Percentiles rank a stretch among this genome's conserved stretches.
Evolutionary conservation across 345 rosid genomes (phyloP).

Genomic region (Acer yangbiense): DNA sequence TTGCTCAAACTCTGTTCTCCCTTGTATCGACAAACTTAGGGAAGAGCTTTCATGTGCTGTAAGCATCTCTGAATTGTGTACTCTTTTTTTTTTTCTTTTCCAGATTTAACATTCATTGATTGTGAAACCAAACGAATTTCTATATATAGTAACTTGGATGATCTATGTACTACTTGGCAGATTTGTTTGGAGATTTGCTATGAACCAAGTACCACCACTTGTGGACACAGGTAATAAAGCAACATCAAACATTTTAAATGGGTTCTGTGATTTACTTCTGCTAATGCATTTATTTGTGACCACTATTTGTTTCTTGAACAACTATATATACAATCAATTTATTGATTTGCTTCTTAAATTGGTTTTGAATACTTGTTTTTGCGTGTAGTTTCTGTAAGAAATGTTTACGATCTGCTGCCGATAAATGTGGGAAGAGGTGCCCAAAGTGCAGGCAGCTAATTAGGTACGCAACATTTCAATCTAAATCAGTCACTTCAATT

Average conservation of each 20-base stretch:
- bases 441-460: conserved; percentile 92
- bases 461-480: conserved; percentile 43
- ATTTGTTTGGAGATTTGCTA: conserved; percentile 92
- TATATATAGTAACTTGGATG: not conserved
- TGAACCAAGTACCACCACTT: conserved; percentile 93
- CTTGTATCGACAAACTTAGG: conserved; percentile 79
- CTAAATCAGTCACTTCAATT: not conserved
- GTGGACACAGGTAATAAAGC: conserved; percentile 79
- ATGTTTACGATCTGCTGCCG: conserved; percentile 79
- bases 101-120: conserved; percentile 4
- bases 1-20: conserved; percentile 36
- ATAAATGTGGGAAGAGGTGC: conserved; percentile 91
- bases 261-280: not conserved
- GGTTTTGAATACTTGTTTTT: not conserved
- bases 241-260: not conserved
- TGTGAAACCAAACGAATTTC: conserved; percentile 2
- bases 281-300: not conserved
- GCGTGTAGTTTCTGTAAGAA: conserved; percentile 79
- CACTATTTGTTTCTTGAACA: not conserved
- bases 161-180: conserved; percentile 37
- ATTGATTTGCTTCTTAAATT: not conserved
- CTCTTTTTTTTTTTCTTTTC: not conserved
- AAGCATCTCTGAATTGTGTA: conserved; percentile 30
- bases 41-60: conserved; percentile 97
- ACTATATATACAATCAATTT: not conserved